Evolutionary conservation across 257 asterid genomes (phyloP).

Genomic region (Nicotiana tomentosiformis): DNA sequence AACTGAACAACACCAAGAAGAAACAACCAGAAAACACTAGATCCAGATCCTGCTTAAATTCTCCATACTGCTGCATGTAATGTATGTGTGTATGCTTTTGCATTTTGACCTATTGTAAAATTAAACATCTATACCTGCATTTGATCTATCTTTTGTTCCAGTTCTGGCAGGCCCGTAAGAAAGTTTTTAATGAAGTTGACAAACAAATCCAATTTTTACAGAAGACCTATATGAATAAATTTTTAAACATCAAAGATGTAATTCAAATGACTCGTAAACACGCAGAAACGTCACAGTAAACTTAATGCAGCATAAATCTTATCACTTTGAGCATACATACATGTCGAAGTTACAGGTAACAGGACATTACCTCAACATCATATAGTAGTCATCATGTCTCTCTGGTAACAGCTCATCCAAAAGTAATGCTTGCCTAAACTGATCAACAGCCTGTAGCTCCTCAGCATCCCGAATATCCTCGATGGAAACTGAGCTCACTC

Average conservation of each 20-base stretch:
- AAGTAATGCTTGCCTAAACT: conserved; percentile 77
- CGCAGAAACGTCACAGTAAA: not conserved
- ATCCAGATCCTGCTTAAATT: not conserved
- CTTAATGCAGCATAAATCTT: not conserved
- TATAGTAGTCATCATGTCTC: conserved; percentile 85
- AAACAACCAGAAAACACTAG: not conserved
- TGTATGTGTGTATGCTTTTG: not conserved
- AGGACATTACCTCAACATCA: conserved; percentile 72
- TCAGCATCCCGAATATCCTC: conserved; percentile 91
- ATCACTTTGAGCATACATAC: not conserved
- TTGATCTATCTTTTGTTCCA: conserved; percentile 3
- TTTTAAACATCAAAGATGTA: not conserved
- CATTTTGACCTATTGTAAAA: not conserved
- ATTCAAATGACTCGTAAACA: not conserved
- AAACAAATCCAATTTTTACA: not conserved
- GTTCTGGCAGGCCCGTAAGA: conserved; percentile 1
- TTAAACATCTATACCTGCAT: not conserved
- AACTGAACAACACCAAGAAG: conserved; percentile 12
- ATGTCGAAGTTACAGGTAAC: conserved; percentile 11
- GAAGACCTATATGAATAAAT: not conserved
- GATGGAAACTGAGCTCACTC: conserved; percentile 84
- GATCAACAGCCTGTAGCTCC: conserved; percentile 83
- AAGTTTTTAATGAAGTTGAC: not conserved
- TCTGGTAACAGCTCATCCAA: conserved; percentile 81
- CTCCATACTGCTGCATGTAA: not conserved